These are phyloP conservation scores for Penicillium sp. DNA, from an alignment of 2,329 filamentous ascomycete genomes.

Conservation along the genomic window DNA sequence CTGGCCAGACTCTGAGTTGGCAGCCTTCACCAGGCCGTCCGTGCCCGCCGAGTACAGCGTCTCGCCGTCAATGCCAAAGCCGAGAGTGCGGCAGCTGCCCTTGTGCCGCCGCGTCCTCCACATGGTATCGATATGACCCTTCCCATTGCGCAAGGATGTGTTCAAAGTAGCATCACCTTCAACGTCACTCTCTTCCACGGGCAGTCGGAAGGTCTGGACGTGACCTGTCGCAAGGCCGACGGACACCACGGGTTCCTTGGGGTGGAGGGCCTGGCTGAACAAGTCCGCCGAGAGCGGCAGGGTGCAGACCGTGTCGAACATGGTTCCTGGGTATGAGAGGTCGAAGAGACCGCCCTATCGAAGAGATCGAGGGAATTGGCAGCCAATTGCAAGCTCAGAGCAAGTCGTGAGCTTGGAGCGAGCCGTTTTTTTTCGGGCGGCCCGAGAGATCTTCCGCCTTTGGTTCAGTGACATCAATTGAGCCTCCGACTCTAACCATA, in stretches of 20 bases:
- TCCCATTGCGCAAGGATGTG: slow-evolving; percentile 56
- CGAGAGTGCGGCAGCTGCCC: slow-evolving; percentile 82
- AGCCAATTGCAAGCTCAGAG: not conserved
- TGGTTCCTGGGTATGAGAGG: slow-evolving; percentile 37
- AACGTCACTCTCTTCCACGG: slow-evolving; percentile 53
- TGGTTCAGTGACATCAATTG: slow-evolving; percentile 12
- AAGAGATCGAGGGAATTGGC: not conserved
- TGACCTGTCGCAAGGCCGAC: slow-evolving; percentile 83
- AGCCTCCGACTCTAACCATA: not conserved
- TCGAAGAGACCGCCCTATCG: not conserved
- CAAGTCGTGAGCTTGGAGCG: slow-evolving; percentile 11
- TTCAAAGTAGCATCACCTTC: slow-evolving; percentile 48
- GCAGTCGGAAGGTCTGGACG: slow-evolving; percentile 78
- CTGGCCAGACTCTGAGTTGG: slow-evolving; percentile 57
- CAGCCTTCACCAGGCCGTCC: slow-evolving; percentile 63
- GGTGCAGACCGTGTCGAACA: slow-evolving; percentile 91
- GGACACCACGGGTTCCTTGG: slow-evolving; percentile 76
- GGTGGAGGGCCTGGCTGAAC: slow-evolving; percentile 85
- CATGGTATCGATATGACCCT: slow-evolving; percentile 72
- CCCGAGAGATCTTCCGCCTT: slow-evolving; percentile 19
- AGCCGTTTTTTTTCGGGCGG: slow-evolving; percentile 18
- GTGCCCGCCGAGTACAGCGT: slow-evolving; percentile 62
- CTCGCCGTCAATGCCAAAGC: slow-evolving; percentile 74
- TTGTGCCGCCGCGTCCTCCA: slow-evolving; percentile 92
- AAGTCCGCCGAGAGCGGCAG: slow-evolving; percentile 82